phyloP scores from a whole-genome alignment of 176 grass and related monocot species.

The Zizania latifolia region DNA sequence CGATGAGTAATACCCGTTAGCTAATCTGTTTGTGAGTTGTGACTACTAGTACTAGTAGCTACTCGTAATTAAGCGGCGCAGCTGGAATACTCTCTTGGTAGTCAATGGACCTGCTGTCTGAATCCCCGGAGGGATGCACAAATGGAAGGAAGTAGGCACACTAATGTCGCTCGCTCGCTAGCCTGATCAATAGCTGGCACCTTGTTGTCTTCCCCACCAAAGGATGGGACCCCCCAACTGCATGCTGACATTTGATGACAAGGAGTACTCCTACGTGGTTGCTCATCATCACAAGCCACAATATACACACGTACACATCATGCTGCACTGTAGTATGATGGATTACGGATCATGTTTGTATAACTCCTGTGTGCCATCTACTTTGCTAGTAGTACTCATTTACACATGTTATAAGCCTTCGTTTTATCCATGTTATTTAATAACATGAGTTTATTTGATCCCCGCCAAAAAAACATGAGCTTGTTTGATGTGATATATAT shows the following conservation, averaged over 20 bases:
- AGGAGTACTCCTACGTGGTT: too few relatives aligned
- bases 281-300: background rate
- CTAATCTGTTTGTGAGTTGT: background rate
- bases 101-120: conserved; percentile 13
- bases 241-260: too few relatives aligned
- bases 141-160: conserved; percentile 33
- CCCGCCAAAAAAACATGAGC: too few relatives aligned
- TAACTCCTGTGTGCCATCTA: too few relatives aligned
- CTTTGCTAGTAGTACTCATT: too few relatives aligned
- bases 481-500: too few relatives aligned
- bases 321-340: background rate
- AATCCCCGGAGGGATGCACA: conserved; percentile 24
- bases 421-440: too few relatives aligned
- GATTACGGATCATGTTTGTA: background rate
- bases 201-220: conserved; percentile 33
- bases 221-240: background rate
- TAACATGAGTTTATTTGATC: too few relatives aligned
- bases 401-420: too few relatives aligned
- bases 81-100: background rate
- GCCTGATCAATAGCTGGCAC: conserved; percentile 36
- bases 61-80: background rate
- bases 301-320: background rate
- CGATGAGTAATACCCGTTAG: background rate
- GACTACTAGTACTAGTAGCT: too few relatives aligned
- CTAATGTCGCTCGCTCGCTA: background rate